phyloP scores from a whole-genome alignment of 2,329 filamentous ascomycete species.

The Lasiodiplodia hormozganensis region DNA sequence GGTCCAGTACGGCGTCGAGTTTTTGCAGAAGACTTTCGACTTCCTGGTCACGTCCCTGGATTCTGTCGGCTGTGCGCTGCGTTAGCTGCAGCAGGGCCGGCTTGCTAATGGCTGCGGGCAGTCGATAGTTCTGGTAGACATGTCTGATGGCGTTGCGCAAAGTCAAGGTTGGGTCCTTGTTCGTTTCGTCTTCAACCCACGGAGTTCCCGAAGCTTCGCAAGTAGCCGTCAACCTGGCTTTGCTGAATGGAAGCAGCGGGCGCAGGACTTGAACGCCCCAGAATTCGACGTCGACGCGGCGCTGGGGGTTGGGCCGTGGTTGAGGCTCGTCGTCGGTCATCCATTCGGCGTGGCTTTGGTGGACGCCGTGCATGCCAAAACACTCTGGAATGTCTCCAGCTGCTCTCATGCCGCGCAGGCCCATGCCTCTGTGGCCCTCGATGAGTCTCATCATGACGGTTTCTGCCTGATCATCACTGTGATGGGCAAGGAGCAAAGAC shows the following conservation, averaged over 20 bases:
- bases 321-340: slow-evolving; percentile 36
- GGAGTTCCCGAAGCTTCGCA: slow-evolving; percentile 71
- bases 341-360: slow-evolving; percentile 48
- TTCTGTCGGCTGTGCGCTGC: slow-evolving; percentile 59
- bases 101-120: slow-evolving; percentile 75
- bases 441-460: slow-evolving; percentile 82
- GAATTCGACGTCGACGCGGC: slow-evolving; percentile 57
- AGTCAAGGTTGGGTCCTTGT: slow-evolving; percentile 77
- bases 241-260: slow-evolving; percentile 73
- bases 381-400: slow-evolving; percentile 82
- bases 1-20: slow-evolving; percentile 50
- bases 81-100: slow-evolving; percentile 62
- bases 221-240: slow-evolving; percentile 75
- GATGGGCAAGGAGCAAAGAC: slow-evolving; percentile 80
- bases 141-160: slow-evolving; percentile 80
- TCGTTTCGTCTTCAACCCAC: slow-evolving; percentile 89
- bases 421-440: slow-evolving; percentile 70
- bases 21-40: slow-evolving; percentile 63
- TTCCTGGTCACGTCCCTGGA: slow-evolving; percentile 58
- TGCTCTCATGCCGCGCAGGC: slow-evolving; percentile 72
- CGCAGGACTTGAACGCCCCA: slow-evolving; percentile 73
- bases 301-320: slow-evolving; percentile 39
- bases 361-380: slow-evolving; percentile 73
- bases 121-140: slow-evolving; percentile 61
- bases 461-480: slow-evolving; percentile 90